These are phyloP conservation scores for Coniochaeta hoffmannii DNA, from an alignment of 2,329 filamentous ascomycete genomes.

Conservation along the genomic window DNA sequence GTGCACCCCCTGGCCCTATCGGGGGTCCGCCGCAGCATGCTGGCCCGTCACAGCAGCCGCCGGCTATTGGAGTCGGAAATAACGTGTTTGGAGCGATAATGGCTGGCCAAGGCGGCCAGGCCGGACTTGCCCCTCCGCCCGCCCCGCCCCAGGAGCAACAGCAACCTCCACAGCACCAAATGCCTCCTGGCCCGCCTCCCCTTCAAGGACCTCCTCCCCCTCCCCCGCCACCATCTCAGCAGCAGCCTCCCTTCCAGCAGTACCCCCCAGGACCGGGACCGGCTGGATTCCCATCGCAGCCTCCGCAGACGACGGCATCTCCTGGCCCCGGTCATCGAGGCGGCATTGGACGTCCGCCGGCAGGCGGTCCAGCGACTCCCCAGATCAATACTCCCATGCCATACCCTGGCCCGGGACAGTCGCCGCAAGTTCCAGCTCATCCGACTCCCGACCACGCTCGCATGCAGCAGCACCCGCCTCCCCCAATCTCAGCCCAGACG, in stretches of 20 bases:
- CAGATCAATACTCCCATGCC: slow-evolving; percentile 85
- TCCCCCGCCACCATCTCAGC: slow-evolving; percentile 52
- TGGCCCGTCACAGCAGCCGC: slow-evolving; percentile 75
- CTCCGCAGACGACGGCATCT: slow-evolving; percentile 77
- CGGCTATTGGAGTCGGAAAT: slow-evolving; percentile 81
- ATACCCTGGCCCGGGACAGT: slow-evolving; percentile 75
- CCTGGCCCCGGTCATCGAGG: slow-evolving; percentile 75
- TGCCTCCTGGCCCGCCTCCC: slow-evolving; percentile 69
- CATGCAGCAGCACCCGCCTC: slow-evolving; percentile 27
- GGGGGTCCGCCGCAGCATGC: slow-evolving; percentile 66
- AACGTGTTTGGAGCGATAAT: slow-evolving; percentile 96
- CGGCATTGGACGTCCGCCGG: slow-evolving; percentile 57
- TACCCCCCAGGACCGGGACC: slow-evolving; percentile 50
- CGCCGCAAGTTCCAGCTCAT: slow-evolving; percentile 74
- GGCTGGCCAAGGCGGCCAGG: slow-evolving; percentile 76
- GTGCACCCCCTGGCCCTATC: slow-evolving; percentile 49
- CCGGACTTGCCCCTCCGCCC: slow-evolving; percentile 76
- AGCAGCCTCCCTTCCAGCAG: slow-evolving; percentile 65
- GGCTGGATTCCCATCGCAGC: slow-evolving; percentile 72
- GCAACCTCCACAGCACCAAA: slow-evolving; percentile 45
- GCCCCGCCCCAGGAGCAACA: slow-evolving; percentile 52
- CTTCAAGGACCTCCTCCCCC: slow-evolving; percentile 50
- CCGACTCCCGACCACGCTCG: slow-evolving; percentile 65
- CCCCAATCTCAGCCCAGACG: slow-evolving; percentile 32
- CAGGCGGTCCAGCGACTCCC: slow-evolving; percentile 71